Evolutionary conservation across 768 basidiomycete genomes (phyloP), one percentile per base, ranked within the genome.

Genomic region (Cystofilobasidium ferigula): DNA sequence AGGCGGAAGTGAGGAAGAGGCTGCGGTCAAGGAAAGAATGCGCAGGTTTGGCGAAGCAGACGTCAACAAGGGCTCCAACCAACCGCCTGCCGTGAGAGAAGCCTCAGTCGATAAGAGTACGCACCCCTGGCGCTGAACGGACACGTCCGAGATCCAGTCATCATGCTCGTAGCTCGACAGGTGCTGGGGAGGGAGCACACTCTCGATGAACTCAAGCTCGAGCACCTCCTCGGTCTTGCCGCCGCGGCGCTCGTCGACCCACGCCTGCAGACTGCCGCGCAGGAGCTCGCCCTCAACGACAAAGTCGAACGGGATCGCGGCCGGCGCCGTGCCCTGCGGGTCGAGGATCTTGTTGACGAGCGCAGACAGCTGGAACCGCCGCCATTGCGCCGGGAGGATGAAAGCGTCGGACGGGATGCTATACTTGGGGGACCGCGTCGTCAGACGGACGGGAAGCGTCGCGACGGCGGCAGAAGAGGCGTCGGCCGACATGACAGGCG

Each of bases 301-400:
- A 75, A 97, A 98, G 76, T 99, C 93, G 74, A 97, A 97, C 0
- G 92, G 93, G 3, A 94, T 79, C 0, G 88, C 84, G 62, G 83
- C 58, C 2, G 63, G 69, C 43, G 67, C 63, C 68, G 61, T 43
- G 68, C 73, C 53, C 70, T 65, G 43, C 22, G 87, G 82, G 30
- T 82, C 81, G 32, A 98, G 79, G 0, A 93, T 89, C 73, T 95
- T 95, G 79, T 99, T 99, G 66, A 99, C 85, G 48, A 98, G 85
- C 68, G 97, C 91, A 1, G 93, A 97, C 36, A 99, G 86, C 72
- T 97, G 94, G 76, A 88, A 98, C n/a, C 94, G 85, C 64, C 82
- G 83, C 92, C 92, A 98, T 75, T 82, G 78, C 0, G 85, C 80
- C 1, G 95, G 94, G 20, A 98, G 86, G 84, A 95, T 85, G 74